phyloP scores from a whole-genome alignment of 257 asterid species.

The Nemophila menziesii region DNA sequence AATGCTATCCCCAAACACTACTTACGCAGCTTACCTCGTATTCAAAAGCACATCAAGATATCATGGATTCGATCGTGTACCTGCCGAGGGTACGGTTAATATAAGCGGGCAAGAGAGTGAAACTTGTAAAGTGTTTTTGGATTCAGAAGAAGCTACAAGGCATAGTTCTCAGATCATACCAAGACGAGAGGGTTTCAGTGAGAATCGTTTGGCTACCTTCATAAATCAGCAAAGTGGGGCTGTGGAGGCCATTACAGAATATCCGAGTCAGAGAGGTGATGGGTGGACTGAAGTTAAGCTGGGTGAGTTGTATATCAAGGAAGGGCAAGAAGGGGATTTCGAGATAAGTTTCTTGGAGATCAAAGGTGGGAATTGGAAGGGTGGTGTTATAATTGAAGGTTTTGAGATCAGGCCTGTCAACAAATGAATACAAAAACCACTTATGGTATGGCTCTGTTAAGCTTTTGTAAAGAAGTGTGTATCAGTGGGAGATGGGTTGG shows the following conservation, averaged over 20 bases:
- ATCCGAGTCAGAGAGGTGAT: conserved; percentile 39
- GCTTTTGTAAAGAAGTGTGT: too few species aligned
- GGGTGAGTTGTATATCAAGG: conserved; percentile 48
- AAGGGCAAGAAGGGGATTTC: conserved; percentile 36
- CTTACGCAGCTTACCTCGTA: conserved; percentile 46
- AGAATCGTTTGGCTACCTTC: conserved; percentile 9
- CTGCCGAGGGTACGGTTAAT: conserved; percentile 24
- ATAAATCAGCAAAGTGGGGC: conserved; percentile 3
- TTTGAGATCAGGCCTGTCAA: conserved; percentile 61
- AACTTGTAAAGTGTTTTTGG: conserved; percentile 28
- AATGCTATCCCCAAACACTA: conserved; percentile 30
- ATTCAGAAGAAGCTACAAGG: conserved; percentile 29
- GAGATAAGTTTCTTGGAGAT: conserved; percentile 44
- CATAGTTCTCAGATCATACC: conserved; percentile 14
- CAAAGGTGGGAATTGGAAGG: conserved; percentile 46
- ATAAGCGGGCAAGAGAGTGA: conserved; percentile 26
- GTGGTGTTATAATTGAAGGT: conserved; percentile 64
- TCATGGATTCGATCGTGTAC: conserved; percentile 31
- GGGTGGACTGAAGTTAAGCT: conserved; percentile 75
- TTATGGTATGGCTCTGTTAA: too few species aligned
- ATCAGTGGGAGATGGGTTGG: too few species aligned
- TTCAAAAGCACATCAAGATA: conserved; percentile 21
- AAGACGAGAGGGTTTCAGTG: conserved; percentile 14
- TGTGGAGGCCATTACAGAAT: conserved; percentile 8
- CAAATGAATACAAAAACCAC: too few species aligned